Conservation (phyloP, 73 alveolate genomes). For the Breviolum minutum region DNA sequence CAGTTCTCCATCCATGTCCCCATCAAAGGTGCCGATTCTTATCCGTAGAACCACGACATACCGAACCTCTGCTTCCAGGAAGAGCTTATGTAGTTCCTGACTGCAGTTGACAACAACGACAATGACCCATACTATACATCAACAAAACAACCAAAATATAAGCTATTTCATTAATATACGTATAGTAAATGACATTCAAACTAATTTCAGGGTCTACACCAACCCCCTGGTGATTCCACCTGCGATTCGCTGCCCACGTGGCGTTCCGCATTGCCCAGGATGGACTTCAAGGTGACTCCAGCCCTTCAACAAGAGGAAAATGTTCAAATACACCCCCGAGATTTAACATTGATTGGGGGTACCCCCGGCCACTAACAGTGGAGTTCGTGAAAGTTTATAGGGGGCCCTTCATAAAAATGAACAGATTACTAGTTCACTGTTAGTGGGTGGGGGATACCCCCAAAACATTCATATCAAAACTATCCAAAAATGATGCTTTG, state of each 20-base stretch:
- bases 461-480: too few relatives aligned
- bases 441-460: too few relatives aligned
- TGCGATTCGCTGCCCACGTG: conserved; percentile 31
- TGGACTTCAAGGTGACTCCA: conserved; percentile 35
- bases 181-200: not conserved
- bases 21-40: too few relatives aligned
- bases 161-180: not conserved
- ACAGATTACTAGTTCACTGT: too few relatives aligned
- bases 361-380: too few relatives aligned
- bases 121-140: not conserved
- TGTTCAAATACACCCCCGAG: too few relatives aligned
- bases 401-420: too few relatives aligned
- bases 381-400: too few relatives aligned
- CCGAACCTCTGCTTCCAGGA: conserved; percentile 18
- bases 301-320: not conserved
- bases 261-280: conserved; percentile 70
- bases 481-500: too few relatives aligned
- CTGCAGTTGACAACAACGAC: not conserved
- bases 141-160: not conserved
- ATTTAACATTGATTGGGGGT: too few relatives aligned
- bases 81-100: conserved; percentile 19
- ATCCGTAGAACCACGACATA: too few relatives aligned
- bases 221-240: not conserved
- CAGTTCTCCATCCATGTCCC: too few relatives aligned
- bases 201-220: not conserved